Percentiles rank a stretch among this genome's conserved stretches.
Conservation (phyloP, 495 filamentous ascomycete genomes). For the Evernia prunastri region DNA sequence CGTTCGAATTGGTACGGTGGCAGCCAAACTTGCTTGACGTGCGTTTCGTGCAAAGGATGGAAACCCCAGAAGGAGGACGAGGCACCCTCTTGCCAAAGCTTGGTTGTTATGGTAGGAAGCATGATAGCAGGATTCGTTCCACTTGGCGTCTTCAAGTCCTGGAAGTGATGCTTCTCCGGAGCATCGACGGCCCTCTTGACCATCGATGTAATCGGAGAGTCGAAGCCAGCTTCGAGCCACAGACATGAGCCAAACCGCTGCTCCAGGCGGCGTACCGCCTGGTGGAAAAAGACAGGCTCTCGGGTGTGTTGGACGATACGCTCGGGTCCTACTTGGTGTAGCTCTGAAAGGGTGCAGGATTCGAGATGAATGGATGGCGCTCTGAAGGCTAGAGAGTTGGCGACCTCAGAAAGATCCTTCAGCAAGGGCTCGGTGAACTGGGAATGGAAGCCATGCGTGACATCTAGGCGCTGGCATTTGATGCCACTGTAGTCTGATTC, state of each 20-base stretch:
- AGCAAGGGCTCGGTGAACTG: constrained; percentile 35
- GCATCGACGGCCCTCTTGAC: constrained; percentile 31
- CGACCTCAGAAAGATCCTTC: constrained; percentile 25
- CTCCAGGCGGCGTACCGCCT: constrained; percentile 42
- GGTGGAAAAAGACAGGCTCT: constrained; percentile 45
- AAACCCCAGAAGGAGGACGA: constrained; percentile 43
- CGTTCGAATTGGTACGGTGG: constrained; percentile 52
- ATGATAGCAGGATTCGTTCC: constrained; percentile 36
- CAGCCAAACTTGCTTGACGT: constrained; percentile 34
- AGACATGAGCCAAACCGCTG: constrained; percentile 31
- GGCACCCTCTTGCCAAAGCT: constrained; percentile 43
- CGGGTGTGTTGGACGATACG: constrained; percentile 41
- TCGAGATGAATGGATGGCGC: constrained; percentile 32
- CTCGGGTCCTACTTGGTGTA: background rate
- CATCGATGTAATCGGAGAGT: constrained; percentile 43
- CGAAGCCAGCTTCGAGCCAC: constrained; percentile 49
- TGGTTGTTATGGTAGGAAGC: constrained; percentile 37
- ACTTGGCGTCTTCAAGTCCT: constrained; percentile 33
- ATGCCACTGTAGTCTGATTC: constrained; percentile 17
- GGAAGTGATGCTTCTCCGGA: constrained; percentile 10
- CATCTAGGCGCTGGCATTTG: constrained; percentile 27
- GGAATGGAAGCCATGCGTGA: constrained; percentile 43
- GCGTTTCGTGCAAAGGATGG: constrained; percentile 33
- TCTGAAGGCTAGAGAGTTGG: constrained; percentile 24
- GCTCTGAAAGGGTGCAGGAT: constrained; percentile 23